Evolutionary conservation across 2,329 filamentous ascomycete genomes (phyloP), one percentile per base, ranked within the genome.

Genomic region (Epichloe baconii): DNA sequence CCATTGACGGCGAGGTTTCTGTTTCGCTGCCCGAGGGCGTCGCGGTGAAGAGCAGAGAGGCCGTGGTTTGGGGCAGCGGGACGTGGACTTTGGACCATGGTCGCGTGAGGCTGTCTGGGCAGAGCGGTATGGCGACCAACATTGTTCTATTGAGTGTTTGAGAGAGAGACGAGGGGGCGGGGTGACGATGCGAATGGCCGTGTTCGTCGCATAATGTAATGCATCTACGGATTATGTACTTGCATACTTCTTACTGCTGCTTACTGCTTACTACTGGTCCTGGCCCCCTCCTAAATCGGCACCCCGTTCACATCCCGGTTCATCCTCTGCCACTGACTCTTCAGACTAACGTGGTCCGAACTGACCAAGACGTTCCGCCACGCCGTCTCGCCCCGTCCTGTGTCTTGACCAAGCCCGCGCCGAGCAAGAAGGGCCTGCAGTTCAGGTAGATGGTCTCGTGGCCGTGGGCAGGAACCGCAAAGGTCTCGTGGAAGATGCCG

Each of bases 401-500:
- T 6, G 59, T 58, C 50, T 53, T 58, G 19, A 65, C 59, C 8
- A 57, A 53, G 0, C 59, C 57, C 3, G 55, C 56, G 2, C 67
- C 71, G 47, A 73, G 51, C 38, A 71, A 49, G 4, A 62, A 53
- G 1, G 70, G 70, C 49, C 57, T 62, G 55, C 68, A 70, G 53
- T 76, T 72, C 7, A 68, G 55, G 56, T 79, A 78, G 21, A 80
- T 65, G 2, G 65, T 71, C 68, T 81, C 77, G 62, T 74, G 77
- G 8, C 64, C 63, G 3, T 68, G 66, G 3, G 63, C 61, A 1
- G 68, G 68, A 5, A 72, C 70, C 26, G 68, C 62, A 55, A 74
- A 79, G 0, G 71, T 69, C 68, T 81, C 78, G 58, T 82, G 78
- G 53, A 68, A 79, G 55, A 80, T 73, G 5, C 69, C 69, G 23